phyloP scores from a whole-genome alignment of 305 asterid species.

The Solanum hybrid region DNA sequence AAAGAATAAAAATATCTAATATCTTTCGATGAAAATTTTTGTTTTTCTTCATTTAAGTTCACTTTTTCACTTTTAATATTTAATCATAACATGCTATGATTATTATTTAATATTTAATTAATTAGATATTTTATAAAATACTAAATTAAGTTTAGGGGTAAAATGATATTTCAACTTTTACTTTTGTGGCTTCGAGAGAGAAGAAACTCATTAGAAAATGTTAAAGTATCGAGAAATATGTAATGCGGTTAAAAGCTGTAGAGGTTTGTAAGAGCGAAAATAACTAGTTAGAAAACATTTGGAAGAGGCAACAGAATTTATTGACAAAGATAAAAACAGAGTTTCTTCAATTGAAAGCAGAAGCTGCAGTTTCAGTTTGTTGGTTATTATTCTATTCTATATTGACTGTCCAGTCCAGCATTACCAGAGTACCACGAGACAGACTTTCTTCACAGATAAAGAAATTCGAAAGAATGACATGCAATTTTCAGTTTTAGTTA shows the following conservation, averaged over 20 bases:
- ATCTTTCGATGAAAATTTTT: not conserved
- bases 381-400: not conserved
- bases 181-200: not conserved
- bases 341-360: not conserved
- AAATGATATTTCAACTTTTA: too few species aligned
- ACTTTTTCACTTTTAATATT: not conserved
- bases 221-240: not conserved
- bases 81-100: not conserved
- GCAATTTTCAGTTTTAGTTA: not conserved
- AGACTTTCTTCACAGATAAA: not conserved
- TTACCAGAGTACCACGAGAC: not conserved
- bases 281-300: not conserved
- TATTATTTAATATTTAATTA: too few species aligned
- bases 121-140: too few species aligned
- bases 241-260: not conserved
- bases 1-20: too few species aligned
- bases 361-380: not conserved
- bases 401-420: not conserved
- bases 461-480: constrained; percentile 2
- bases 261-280: not conserved
- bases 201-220: not conserved
- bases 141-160: not conserved
- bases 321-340: not conserved
- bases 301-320: not conserved
- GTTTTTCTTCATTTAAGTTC: not conserved